Evolutionary conservation across 2,329 filamentous ascomycete genomes (phyloP).

Genomic region (Esteya vermicola): DNA sequence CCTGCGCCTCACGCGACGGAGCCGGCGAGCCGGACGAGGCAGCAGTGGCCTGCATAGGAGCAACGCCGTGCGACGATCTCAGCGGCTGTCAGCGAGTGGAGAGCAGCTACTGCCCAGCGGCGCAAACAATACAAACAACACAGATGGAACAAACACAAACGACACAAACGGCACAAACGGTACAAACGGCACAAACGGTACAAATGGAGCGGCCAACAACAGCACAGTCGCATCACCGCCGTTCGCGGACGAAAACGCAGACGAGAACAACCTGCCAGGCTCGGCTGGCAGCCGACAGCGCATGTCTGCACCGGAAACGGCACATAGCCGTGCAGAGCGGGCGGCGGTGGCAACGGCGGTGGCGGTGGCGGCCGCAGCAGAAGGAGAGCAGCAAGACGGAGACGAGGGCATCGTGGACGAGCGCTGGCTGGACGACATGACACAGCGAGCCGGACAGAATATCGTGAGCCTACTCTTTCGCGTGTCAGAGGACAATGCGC

Average conservation of each 20-base stretch:
- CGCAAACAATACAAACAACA: too few relatives aligned
- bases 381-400: background rate
- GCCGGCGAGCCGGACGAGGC: constrained; percentile 3
- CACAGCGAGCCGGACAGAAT: constrained; percentile 52
- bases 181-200: too few relatives aligned
- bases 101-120: too few relatives aligned
- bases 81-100: constrained; percentile 8
- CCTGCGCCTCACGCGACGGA: constrained; percentile 6
- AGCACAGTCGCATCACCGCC: constrained; percentile 9
- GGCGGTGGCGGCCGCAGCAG: background rate
- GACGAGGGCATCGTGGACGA: constrained; percentile 25
- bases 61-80: constrained; percentile 11
- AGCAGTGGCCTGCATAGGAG: constrained; percentile 8
- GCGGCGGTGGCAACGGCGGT: constrained; percentile 5
- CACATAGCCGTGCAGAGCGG: too few relatives aligned
- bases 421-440: constrained; percentile 37
- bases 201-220: too few relatives aligned
- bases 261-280: constrained; percentile 8
- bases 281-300: too few relatives aligned
- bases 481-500: constrained; percentile 85
- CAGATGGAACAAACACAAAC: too few relatives aligned
- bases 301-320: too few relatives aligned
- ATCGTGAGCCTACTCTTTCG: constrained; percentile 77
- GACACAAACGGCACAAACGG: too few relatives aligned
- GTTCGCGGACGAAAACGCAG: constrained; percentile 5